phyloP scores from a whole-genome alignment of 2,329 filamentous ascomycete genomes.

The Pseudocercospora eumusae region DNA sequence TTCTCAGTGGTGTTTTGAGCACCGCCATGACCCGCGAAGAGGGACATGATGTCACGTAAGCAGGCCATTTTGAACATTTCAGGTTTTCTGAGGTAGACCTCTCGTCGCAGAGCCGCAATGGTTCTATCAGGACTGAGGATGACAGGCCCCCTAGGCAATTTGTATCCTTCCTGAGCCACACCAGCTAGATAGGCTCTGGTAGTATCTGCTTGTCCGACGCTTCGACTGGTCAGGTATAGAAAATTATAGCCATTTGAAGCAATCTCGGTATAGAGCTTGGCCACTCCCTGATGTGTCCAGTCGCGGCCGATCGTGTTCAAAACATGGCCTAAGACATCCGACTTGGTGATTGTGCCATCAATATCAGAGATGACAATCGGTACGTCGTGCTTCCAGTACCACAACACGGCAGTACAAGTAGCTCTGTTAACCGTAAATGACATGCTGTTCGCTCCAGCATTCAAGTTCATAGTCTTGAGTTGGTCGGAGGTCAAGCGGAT shows the following conservation, averaged over 20 bases:
- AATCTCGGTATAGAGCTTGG: conserved; percentile 96
- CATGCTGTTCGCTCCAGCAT: conserved; percentile 86
- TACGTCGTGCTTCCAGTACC: conserved; percentile 85
- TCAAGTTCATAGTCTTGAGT: conserved; percentile 79
- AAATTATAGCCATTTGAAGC: conserved; percentile 96
- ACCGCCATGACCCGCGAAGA: conserved; percentile 61
- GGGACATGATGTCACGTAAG: conserved; percentile 83
- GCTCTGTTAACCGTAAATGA: conserved; percentile 95
- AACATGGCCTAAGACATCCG: conserved; percentile 68
- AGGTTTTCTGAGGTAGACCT: conserved; percentile 92
- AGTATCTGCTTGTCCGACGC: conserved; percentile 87
- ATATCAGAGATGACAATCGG: conserved; percentile 98
- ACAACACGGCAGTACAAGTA: conserved; percentile 90
- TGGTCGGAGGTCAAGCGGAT: conserved; percentile 93
- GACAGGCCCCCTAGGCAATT: conserved; percentile 83
- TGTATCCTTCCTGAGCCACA: conserved; percentile 83
- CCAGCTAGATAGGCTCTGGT: conserved; percentile 88
- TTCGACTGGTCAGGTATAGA: conserved; percentile 93
- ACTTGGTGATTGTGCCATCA: conserved; percentile 96
- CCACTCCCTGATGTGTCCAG: conserved; percentile 96
- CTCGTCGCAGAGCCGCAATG: conserved; percentile 85
- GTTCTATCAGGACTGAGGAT: conserved; percentile 94
- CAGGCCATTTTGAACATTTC: conserved; percentile 99
- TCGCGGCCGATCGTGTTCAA: conserved; percentile 95
- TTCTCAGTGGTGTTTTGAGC: conserved; percentile 36